These are phyloP conservation scores for Neolecta irregularis DNA, from an alignment of 1,139 yeast genomes.

Conservation along the genomic window DNA sequence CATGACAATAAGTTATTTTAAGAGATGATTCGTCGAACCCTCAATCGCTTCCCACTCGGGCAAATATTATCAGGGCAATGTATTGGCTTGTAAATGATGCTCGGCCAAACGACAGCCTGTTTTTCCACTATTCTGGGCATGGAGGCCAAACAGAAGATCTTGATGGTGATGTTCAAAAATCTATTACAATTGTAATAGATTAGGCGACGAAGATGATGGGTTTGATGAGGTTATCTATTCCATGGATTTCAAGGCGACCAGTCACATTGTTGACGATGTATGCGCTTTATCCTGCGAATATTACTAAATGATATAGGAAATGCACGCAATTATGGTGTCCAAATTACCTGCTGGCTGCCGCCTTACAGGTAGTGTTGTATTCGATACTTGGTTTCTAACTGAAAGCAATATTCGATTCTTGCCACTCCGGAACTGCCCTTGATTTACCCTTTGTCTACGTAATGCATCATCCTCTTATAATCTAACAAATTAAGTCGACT, in stretches of 20 bases:
- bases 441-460: constrained; percentile 72
- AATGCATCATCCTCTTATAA: background rate
- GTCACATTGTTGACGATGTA: constrained; percentile 65
- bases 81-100: constrained; percentile 80
- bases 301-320: no score
- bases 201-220: constrained; percentile 89
- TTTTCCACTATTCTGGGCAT: constrained; percentile 59
- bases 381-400: background rate
- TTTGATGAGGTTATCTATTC: constrained; percentile 85
- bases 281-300: no score
- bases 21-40: constrained; percentile 63
- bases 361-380: constrained; percentile 44
- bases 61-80: constrained; percentile 73
- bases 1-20: constrained; percentile 27
- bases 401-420: constrained; percentile 52
- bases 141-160: constrained; percentile 72
- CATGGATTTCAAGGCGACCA: constrained; percentile 53
- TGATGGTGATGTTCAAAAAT: no score
- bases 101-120: constrained; percentile 45
- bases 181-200: no score
- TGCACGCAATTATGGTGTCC: constrained; percentile 64
- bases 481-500: constrained; percentile 34
- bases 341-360: constrained; percentile 71
- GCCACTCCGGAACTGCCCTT: constrained; percentile 84
- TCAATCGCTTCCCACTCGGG: constrained; percentile 57